Percentiles rank a stretch among this genome's conserved stretches.
These are phyloP conservation scores for Pichia rugopelliculosa DNA, from an alignment of 805 yeast genomes.

Conservation along the genomic window DNA sequence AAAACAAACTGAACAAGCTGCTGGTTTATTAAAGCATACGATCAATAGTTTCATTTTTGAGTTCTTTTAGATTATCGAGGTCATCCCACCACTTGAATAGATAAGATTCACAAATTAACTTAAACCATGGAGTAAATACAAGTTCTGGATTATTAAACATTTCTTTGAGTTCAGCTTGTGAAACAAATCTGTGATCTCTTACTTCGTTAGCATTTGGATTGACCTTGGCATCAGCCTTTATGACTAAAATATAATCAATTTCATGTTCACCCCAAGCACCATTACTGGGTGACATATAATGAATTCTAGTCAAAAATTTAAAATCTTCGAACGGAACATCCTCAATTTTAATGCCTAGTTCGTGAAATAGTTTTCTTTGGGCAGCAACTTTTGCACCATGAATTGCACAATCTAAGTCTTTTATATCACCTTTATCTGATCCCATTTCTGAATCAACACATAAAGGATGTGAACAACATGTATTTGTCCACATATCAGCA, in stretches of 20 bases:
- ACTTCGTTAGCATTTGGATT: slow-evolving; percentile 77
- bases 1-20: background rate
- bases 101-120: slow-evolving; percentile 85
- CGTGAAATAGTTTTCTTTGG: slow-evolving; percentile 85
- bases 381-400: slow-evolving; percentile 84
- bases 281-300: slow-evolving; percentile 80
- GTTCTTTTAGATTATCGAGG: slow-evolving; percentile 49
- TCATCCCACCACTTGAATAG: slow-evolving; percentile 92
- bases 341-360: slow-evolving; percentile 64
- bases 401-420: slow-evolving; percentile 50
- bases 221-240: slow-evolving; percentile 43
- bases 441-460: slow-evolving; percentile 82
- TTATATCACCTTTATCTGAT: slow-evolving; percentile 22
- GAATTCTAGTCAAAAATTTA: slow-evolving; percentile 86
- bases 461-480: slow-evolving; percentile 97
- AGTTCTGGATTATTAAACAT: slow-evolving; percentile 65
- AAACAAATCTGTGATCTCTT: slow-evolving; percentile 69
- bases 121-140: slow-evolving; percentile 96
- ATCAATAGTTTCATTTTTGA: slow-evolving; percentile 39
- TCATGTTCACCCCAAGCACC: slow-evolving; percentile 96
- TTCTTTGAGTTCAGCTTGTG: slow-evolving; percentile 51
- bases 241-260: slow-evolving; percentile 86
- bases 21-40: slow-evolving; percentile 35
- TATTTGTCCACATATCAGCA: slow-evolving; percentile 96
- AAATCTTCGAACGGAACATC: slow-evolving; percentile 61